Percentiles rank a stretch among this genome's conserved stretches.
These are phyloP conservation scores for Clonostachys sp. DNA, from an alignment of 2,329 filamentous ascomycete genomes.

Conservation along the genomic window DNA sequence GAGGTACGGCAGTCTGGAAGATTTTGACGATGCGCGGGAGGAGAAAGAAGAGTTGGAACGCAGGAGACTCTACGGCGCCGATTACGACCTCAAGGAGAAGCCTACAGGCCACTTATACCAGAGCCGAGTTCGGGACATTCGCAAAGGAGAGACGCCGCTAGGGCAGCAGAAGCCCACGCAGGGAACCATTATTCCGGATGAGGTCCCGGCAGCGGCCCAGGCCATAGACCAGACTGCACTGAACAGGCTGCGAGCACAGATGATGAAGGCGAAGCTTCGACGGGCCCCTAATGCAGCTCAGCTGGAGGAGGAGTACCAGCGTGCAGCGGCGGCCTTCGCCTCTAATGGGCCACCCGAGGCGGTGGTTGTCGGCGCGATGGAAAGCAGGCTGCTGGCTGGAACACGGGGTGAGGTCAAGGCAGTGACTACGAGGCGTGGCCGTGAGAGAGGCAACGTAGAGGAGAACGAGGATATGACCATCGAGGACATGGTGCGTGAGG, in stretches of 20 bases:
- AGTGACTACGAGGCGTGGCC: constrained; percentile 74
- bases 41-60: constrained; percentile 89
- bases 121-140: constrained; percentile 63
- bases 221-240: constrained; percentile 72
- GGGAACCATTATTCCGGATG: constrained; percentile 14
- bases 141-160: constrained; percentile 13
- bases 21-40: constrained; percentile 90
- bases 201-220: constrained; percentile 21
- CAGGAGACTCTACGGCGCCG: constrained; percentile 75
- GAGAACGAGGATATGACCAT: constrained; percentile 96
- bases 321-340: constrained; percentile 59
- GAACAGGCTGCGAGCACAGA: constrained; percentile 85
- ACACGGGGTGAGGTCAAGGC: constrained; percentile 68
- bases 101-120: constrained; percentile 83
- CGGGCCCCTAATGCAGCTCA: constrained; percentile 69
- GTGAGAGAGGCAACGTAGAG: constrained; percentile 77
- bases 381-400: constrained; percentile 84
- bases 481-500: constrained; percentile 95
- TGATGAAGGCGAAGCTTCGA: constrained; percentile 92
- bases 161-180: neutral
- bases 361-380: constrained; percentile 81
- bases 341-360: constrained; percentile 51
- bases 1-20: constrained; percentile 72
- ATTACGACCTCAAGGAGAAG: constrained; percentile 79
- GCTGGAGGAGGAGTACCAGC: constrained; percentile 81